Evolutionary conservation across 768 basidiomycete genomes (phyloP).

Genomic region (Boletus pseudopeckii): DNA sequence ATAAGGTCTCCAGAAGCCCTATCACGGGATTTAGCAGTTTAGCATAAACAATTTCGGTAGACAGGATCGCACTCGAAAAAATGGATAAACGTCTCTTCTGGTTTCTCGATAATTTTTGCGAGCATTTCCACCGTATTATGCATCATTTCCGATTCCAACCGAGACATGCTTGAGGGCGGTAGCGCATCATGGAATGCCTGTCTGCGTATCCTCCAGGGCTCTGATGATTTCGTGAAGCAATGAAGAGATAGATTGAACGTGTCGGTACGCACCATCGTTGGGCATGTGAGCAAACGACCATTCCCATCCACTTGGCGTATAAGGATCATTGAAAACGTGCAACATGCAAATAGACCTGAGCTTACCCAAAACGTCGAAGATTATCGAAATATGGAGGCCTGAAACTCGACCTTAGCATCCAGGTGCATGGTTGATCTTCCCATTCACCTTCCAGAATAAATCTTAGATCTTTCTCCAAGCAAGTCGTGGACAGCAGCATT

Average conservation of each 20-base stretch:
- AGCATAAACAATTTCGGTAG: not conserved
- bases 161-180: not conserved
- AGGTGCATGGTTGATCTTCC: not conserved
- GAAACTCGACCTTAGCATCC: not conserved
- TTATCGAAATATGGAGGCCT: not conserved
- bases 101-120: slow-evolving; percentile 2
- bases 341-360: not conserved
- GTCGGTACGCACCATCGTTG: not conserved
- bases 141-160: slow-evolving; percentile 1
- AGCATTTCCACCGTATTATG: slow-evolving; percentile 3
- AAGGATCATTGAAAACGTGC: not conserved
- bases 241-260: not conserved
- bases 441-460: slow-evolving; percentile 4
- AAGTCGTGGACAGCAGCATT: not conserved
- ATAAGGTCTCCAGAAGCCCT: slow-evolving; percentile 7
- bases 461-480: slow-evolving; percentile 4
- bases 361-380: slow-evolving; percentile 6
- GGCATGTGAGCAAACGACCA: slow-evolving; percentile 7
- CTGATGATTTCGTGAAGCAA: not conserved
- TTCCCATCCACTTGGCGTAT: slow-evolving; percentile 1
- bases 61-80: not conserved
- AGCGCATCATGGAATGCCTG: slow-evolving; percentile 5
- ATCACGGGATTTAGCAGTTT: not conserved
- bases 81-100: not conserved
- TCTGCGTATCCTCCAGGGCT: slow-evolving; percentile 1